Evolutionary conservation across 2,329 filamentous ascomycete genomes (phyloP).

Genomic region (Akanthomyces uredinophilus): DNA sequence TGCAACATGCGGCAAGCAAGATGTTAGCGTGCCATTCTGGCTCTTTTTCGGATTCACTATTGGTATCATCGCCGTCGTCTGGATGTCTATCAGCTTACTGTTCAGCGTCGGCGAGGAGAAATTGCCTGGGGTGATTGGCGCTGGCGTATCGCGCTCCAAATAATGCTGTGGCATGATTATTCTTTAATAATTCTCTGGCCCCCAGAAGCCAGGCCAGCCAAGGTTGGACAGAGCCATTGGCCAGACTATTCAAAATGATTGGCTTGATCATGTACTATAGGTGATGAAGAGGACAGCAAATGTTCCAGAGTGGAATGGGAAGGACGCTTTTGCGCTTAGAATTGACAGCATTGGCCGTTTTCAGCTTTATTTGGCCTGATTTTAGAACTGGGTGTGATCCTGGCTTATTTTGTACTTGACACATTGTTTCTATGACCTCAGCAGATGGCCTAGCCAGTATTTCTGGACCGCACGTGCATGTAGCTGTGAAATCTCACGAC

Average conservation of each 20-base stretch:
- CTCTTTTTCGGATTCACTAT: slow-evolving; percentile 73
- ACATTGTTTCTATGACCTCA: neutral
- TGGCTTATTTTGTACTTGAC: neutral
- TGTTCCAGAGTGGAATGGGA: neutral
- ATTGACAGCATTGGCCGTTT: neutral
- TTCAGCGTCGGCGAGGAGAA: slow-evolving; percentile 81
- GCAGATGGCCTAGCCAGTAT: neutral
- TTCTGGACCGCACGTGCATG: neutral
- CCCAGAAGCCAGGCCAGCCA: neutral
- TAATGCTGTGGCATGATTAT: slow-evolving; percentile 20
- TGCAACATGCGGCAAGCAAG: slow-evolving; percentile 81
- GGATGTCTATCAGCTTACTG: slow-evolving; percentile 69
- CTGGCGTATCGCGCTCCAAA: slow-evolving; percentile 76
- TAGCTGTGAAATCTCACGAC: neutral
- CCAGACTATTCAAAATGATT: neutral
- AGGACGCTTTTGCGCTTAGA: neutral
- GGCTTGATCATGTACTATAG: slow-evolving; percentile 8
- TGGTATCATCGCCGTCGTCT: slow-evolving; percentile 61
- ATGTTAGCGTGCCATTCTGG: slow-evolving; percentile 86
- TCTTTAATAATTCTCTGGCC: neutral
- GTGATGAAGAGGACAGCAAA: neutral
- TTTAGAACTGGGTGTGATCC: neutral
- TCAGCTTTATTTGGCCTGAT: neutral
- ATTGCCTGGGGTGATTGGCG: slow-evolving; percentile 91
- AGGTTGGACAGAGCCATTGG: neutral